Percentiles rank a stretch among this genome's conserved stretches.
These are phyloP conservation scores for Talaromyces stipitatus DNA, from an alignment of 495 filamentous ascomycete species.

Conservation along the genomic window DNA sequence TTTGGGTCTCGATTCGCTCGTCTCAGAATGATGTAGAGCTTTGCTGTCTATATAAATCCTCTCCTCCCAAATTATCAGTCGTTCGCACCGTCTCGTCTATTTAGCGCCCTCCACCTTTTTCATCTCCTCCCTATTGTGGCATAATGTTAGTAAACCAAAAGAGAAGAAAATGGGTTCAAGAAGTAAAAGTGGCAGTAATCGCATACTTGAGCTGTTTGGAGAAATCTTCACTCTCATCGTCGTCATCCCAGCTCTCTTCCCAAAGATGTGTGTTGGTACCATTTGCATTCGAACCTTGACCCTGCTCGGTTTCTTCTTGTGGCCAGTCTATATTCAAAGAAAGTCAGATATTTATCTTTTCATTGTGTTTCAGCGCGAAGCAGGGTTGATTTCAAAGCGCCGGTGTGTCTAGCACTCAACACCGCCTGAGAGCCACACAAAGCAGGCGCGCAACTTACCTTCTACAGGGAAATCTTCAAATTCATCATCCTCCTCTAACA, in stretches of 20 bases:
- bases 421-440: not conserved
- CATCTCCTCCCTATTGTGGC: slow-evolving; percentile 70
- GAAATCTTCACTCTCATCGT: slow-evolving; percentile 96
- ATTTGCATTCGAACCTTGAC: slow-evolving; percentile 35
- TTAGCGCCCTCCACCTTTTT: slow-evolving; percentile 73
- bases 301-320: slow-evolving; percentile 76
- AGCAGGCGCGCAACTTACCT: slow-evolving; percentile 44
- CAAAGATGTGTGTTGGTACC: slow-evolving; percentile 72
- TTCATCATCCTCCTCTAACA: slow-evolving; percentile 94
- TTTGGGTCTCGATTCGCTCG: not conserved
- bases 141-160: not conserved
- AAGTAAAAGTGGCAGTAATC: slow-evolving; percentile 7
- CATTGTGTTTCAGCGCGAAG: not conserved
- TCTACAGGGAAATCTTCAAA: slow-evolving; percentile 99
- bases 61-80: not conserved
- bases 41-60: not conserved
- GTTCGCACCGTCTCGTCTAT: not conserved
- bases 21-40: not conserved
- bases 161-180: not conserved
- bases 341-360: not conserved
- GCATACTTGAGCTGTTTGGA: slow-evolving; percentile 90
- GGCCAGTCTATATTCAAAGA: slow-evolving; percentile 67
- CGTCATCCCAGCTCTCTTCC: slow-evolving; percentile 99
- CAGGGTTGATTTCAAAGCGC: not conserved
- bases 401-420: not conserved